A percentile compares a stretch with the other conserved stretches of the same genome.
phyloP scores from a whole-genome alignment of 768 basidiomycete genomes.

The Leccinum boreale region DNA sequence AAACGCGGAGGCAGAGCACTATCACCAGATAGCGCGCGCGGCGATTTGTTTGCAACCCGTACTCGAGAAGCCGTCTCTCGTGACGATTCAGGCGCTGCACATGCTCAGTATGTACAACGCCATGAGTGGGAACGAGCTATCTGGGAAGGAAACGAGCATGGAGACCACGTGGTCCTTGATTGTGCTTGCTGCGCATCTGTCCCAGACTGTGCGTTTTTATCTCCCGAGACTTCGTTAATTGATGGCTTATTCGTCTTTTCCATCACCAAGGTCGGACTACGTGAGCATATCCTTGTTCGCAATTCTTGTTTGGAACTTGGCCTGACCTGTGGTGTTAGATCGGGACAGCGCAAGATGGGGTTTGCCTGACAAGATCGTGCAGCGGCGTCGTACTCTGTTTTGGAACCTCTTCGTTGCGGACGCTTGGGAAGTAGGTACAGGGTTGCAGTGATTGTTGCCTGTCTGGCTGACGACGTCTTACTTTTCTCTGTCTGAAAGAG shows the following conservation, averaged over 20 bases:
- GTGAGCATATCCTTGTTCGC: conserved; percentile 36
- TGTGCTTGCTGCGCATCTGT: conserved; percentile 61
- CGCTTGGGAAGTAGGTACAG: conserved; percentile 53
- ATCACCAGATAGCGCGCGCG: conserved; percentile 60
- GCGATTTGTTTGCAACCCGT: conserved; percentile 67
- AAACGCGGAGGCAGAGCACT: conserved; percentile 54
- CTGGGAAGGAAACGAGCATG: conserved; percentile 60
- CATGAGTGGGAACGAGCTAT: conserved; percentile 61
- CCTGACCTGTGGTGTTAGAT: conserved; percentile 34
- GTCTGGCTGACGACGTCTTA: conserved; percentile 8
- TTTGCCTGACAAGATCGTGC: conserved; percentile 57
- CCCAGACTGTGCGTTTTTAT: conserved; percentile 52
- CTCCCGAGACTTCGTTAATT: background rate
- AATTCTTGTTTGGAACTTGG: background rate
- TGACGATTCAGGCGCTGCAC: conserved; percentile 68
- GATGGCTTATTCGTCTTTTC: conserved; percentile 11
- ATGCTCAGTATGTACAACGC: conserved; percentile 67
- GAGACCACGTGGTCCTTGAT: conserved; percentile 69
- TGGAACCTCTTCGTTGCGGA: conserved; percentile 79
- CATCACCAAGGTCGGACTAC: conserved; percentile 57
- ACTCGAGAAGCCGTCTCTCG: conserved; percentile 66
- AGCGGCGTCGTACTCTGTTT: conserved; percentile 65
- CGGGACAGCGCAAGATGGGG: conserved; percentile 66
- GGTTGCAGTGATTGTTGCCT: background rate
- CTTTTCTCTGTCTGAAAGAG: conserved; percentile 39